Conservation (phyloP, 2,329 filamentous ascomycete species). For the Botrytis elliptica region DNA sequence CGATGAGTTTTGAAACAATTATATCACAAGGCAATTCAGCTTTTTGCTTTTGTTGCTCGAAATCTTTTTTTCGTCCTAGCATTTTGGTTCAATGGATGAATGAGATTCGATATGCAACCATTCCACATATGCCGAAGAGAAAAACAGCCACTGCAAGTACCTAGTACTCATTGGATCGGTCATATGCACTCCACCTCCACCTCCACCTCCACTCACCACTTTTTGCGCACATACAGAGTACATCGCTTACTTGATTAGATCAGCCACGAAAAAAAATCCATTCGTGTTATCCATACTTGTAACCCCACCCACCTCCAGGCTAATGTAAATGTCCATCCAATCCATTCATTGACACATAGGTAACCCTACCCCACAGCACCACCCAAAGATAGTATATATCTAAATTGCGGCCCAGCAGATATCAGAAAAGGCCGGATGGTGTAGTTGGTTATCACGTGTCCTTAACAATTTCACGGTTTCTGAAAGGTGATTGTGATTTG, state of each 20-base stretch:
- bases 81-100: background rate
- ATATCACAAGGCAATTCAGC: background rate
- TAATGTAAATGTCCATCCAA: no score
- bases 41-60: background rate
- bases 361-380: no score
- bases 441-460: constrained; percentile 19
- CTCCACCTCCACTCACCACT: background rate
- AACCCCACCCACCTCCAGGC: background rate
- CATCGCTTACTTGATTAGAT: background rate
- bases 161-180: background rate
- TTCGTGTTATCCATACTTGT: background rate
- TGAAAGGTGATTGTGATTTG: background rate
- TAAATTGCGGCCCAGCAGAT: rapidly evolving
- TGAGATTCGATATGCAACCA: background rate
- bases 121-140: background rate
- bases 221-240: background rate
- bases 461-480: background rate
- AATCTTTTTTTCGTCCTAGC: background rate
- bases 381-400: rapidly evolving
- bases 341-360: background rate
- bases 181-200: background rate
- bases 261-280: background rate
- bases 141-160: background rate
- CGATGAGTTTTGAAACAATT: background rate
- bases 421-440: background rate